Base-by-base conservation (phyloP, 805 yeast species). In the Monosporozyma aerobia region DNA sequence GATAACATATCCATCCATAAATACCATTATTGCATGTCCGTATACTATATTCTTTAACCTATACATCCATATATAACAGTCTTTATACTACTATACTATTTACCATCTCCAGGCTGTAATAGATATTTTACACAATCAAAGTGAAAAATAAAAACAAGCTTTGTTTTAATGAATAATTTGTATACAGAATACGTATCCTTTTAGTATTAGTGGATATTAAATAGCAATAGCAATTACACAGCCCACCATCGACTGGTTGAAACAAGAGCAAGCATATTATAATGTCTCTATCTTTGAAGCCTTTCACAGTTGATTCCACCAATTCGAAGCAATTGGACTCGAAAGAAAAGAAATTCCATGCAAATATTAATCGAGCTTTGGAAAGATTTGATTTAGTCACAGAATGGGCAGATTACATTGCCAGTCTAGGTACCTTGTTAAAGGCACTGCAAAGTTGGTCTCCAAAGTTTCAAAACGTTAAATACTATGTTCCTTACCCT, bases 361-460 rank as follows among this genome's bases (percentile, higher is more conserved):
- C 79, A n/a, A 81, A 77, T 53, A 77, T 92, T 11, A 92, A 86
- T 50, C 79, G 83, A 58, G 87, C 94, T 0, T 72, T 94, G 23
- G 76, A 78, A 6, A 74, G 80, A 19, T 92, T 92, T 71, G 96
- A 88, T 50, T 71, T 86, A 1, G 85, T 90, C 1, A 86, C 82
- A 33, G 99, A 94, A 72, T 94, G 99, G 99, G 98, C 99, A 13
- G 99, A 94, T 65, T 90, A 92, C 66, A 94, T 94, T 53, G 85
- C 97, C 23, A 90, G 88, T 65, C 73, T 95, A 46, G 82, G 92
- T 2, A 81, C 86, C 54, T 76, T 95, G 5, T 81, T 82, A 54
- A 87, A 89, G 64, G 83, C 95, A 0, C 68, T 90, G 43, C 79
- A 77, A 54, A 69, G 76, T 66, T 59, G 76, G 77, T 43, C 71